Percentiles rank a stretch among this genome's conserved stretches.
Evolutionary conservation across 257 asterid species (phyloP).

Genomic region (Solanum rostratum): DNA sequence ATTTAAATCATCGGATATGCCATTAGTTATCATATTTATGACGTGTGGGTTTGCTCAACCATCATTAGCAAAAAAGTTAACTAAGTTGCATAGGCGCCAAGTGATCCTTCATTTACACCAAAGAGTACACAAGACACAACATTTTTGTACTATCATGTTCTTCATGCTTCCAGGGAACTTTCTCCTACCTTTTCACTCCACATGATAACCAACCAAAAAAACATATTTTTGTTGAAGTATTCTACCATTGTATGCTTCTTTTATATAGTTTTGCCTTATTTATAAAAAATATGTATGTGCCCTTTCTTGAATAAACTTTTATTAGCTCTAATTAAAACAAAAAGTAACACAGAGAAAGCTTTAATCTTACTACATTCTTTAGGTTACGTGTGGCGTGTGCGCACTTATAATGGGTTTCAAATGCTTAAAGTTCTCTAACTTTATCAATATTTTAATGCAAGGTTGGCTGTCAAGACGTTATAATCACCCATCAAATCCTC

Average conservation of each 20-base stretch:
- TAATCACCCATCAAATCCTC: neutral
- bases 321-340: neutral
- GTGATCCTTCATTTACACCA: neutral
- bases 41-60: neutral
- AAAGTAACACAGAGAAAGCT: neutral
- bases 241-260: neutral
- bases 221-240: neutral
- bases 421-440: neutral
- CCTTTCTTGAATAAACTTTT: neutral
- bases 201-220: neutral
- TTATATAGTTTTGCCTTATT: neutral
- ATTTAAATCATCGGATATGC: neutral
- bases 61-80: neutral
- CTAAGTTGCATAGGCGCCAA: neutral
- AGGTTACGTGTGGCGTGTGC: neutral
- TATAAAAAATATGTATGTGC: neutral
- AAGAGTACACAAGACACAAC: neutral
- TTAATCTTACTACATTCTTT: neutral
- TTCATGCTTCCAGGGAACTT: neutral
- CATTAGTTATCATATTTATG: neutral
- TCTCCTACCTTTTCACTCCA: neutral
- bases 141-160: neutral
- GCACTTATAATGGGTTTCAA: neutral
- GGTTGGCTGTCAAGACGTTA: neutral
- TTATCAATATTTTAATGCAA: neutral